Base-by-base conservation (phyloP, 371 early-diverging fungal genomes). In the Zychaea mexicana region DNA sequence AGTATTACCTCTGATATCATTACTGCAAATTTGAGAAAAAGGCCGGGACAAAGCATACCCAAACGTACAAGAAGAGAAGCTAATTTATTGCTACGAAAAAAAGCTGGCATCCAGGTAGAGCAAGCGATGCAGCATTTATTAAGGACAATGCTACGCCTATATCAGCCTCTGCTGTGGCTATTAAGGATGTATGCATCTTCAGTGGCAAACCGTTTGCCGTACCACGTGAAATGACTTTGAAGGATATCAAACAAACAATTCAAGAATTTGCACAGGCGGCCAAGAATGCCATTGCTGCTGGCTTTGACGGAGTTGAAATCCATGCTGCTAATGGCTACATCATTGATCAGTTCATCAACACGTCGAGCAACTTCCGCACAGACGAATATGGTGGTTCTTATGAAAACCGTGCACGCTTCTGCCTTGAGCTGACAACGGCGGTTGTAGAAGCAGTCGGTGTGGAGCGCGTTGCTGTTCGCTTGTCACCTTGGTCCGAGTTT, bases 291-390 rank as follows among this genome's bases (percentile, higher is more conserved):
- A 58, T 73, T 26, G 52, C 62, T 42, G 79, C 82, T 8, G 89
- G 84, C 0, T 90, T 90, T 65, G 88, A 91, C 56, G 88, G 83
- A 19, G 71, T 91, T 7, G 88, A 91, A 60, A 74, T 93, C 24
- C 92, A 93, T 71, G 79, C 70, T 52, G 90, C 88, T 0, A 83
- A 90, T 56, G 88, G 88, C 0, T 88, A 87, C 68, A 69, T 90
- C 54, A 42, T 87, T 47, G 75, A 83, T 52, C 81, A 85, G 45
- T 68, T 90, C 46, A 39, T 65, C 17, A 61, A 70, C 30, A 57
- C 47, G 2, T 42, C 57, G 26, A 45, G 28, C 30, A 92, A 90
- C 65, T 38, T 70, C 17, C 82, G 92, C 32, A 84, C 83, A 0
- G 90, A 90, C 69, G 66, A 74, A 15, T 90, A 87, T 65, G 83